phyloP scores from a whole-genome alignment of 169 alveolate species.

The Perkinsus marinus region DNA sequence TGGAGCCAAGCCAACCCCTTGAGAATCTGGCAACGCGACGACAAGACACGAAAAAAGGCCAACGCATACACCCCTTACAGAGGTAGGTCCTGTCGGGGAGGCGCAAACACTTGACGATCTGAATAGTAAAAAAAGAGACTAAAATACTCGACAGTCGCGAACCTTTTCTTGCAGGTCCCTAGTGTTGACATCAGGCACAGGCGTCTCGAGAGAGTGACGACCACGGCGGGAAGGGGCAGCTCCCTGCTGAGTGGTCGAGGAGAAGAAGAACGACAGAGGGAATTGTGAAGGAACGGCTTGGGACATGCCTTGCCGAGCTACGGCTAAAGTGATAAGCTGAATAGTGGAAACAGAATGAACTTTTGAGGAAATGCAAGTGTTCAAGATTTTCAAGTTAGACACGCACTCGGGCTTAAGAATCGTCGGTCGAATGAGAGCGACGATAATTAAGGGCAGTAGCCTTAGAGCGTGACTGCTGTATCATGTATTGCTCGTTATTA shows the following conservation, averaged over 20 bases:
- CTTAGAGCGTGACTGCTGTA: too few relatives aligned
- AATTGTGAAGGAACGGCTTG: background rate
- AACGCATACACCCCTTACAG: background rate
- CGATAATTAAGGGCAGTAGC: too few relatives aligned
- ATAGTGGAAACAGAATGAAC: background rate
- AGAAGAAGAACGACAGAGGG: background rate
- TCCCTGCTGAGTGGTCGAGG: background rate
- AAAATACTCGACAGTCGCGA: background rate
- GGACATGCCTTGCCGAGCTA: background rate
- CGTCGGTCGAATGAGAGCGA: too few relatives aligned
- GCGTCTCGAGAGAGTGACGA: background rate
- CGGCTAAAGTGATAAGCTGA: background rate
- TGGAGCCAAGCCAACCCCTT: background rate
- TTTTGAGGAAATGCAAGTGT: background rate
- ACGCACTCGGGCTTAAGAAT: too few relatives aligned
- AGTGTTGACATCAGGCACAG: background rate
- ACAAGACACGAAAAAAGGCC: too few relatives aligned
- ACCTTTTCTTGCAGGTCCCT: background rate
- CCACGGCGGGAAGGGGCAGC: background rate
- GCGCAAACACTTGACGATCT: background rate
- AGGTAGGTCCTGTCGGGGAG: background rate
- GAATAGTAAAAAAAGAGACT: background rate
- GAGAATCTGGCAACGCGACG: background rate
- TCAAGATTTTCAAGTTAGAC: background rate
- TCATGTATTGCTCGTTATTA: too few relatives aligned